A percentile compares a stretch with the other conserved stretches of the same genome.
These are phyloP conservation scores for Juglanconis sp. DNA, from an alignment of 2,329 filamentous ascomycete genomes.

Conservation along the genomic window DNA sequence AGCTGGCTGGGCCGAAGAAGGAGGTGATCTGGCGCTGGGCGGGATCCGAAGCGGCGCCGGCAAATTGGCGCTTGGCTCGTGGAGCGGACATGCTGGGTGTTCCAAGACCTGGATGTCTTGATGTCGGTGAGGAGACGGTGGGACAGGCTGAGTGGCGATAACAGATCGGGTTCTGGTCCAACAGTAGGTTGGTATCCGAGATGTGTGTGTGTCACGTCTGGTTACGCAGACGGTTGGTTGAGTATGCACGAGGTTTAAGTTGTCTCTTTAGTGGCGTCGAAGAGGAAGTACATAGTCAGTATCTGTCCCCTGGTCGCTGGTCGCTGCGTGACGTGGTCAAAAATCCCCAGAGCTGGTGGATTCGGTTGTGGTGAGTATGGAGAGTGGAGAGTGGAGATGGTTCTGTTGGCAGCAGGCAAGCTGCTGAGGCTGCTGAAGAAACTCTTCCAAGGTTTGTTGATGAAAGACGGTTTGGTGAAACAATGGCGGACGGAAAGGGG, in stretches of 20 bases:
- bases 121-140: not conserved
- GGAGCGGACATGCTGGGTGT: conserved; percentile 46
- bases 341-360: not conserved
- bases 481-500: not conserved
- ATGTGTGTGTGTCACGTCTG: not conserved
- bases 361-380: not conserved
- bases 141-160: not conserved
- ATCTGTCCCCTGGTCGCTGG: not conserved
- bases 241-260: not conserved
- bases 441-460: not conserved
- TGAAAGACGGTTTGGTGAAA: conserved; percentile 8
- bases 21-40: conserved; percentile 62
- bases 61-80: conserved; percentile 60
- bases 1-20: conserved; percentile 44
- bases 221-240: not conserved
- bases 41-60: conserved; percentile 55
- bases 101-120: conserved; percentile 1
- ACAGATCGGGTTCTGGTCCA: not conserved
- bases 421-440: not conserved
- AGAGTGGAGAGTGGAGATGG: conserved; percentile 19
- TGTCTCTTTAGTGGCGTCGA: not conserved
- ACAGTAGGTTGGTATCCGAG: conserved; percentile 5
- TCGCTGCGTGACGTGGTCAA: not conserved
- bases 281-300: not conserved
- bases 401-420: not conserved